Conservation (phyloP, 139 green algal genomes). For the Closterium sp. region DNA sequence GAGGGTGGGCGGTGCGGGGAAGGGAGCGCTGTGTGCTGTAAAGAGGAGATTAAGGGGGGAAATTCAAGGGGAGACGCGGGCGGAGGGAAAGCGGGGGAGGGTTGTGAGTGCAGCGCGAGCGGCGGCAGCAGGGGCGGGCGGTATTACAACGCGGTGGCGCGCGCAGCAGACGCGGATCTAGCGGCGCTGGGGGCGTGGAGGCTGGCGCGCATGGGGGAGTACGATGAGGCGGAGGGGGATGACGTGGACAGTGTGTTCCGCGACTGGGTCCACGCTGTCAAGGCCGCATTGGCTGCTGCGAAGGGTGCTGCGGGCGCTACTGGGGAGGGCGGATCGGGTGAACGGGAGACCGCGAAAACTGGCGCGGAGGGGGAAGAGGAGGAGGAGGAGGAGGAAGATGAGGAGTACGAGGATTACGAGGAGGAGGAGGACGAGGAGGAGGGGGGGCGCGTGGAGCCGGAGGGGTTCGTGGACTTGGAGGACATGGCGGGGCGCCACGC, state of each 20-base stretch:
- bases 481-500: slow-evolving; percentile 17
- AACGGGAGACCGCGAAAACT: too few relatives aligned
- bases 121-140: background rate
- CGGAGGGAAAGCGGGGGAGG: background rate
- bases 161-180: slow-evolving; percentile 6
- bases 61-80: background rate
- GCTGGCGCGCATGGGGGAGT: slow-evolving; percentile 27
- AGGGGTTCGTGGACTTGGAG: slow-evolving; percentile 31
- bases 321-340: background rate
- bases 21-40: background rate
- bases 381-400: slow-evolving; percentile 23
- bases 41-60: background rate
- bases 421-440: slow-evolving; percentile 10
- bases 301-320: background rate
- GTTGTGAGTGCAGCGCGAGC: background rate
- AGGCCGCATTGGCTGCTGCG: background rate
- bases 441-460: background rate
- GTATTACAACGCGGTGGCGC: slow-evolving; percentile 25
- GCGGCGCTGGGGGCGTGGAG: slow-evolving; percentile 8
- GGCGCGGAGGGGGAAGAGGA: background rate
- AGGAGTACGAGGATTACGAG: slow-evolving; percentile 18
- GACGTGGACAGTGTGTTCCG: slow-evolving; percentile 20
- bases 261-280: slow-evolving; percentile 14
- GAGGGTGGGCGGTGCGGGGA: background rate
- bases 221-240: slow-evolving; percentile 15